Base-by-base conservation (phyloP, 345 rosid species). In the Nasturtium officinale region DNA sequence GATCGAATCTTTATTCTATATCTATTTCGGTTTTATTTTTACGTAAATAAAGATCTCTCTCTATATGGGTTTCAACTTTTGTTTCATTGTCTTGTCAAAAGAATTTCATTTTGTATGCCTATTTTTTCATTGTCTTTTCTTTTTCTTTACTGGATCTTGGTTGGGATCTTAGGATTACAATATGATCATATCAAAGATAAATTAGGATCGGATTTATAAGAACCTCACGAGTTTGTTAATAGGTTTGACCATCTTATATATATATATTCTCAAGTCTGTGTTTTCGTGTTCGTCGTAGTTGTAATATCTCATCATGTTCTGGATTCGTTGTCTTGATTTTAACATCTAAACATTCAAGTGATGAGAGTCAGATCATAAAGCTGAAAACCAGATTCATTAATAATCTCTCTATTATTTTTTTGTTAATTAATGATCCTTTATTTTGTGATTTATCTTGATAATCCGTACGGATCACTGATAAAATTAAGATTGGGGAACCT, bases 221-320 rank as follows among this genome's bases (percentile, higher is more conserved):
- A 65, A 28, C 51, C 18, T 52, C 25, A 53, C 42, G 52, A 42
- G 29, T 26, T 52, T 63, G 35, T 54, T 54, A 21, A 29, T 73
- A 21, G 50, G 65, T 74, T 56, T 65, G 67, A 35, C 59, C 52
- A 43, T 30, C 46, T 58, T 74, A n/a, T n/a, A n/a, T n/a, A n/a
- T n/a, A n/a, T n/a, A n/a, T n/a, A 26, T 25, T 47, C 33, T 65
- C 40, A 46, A 64, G 32, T 25, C 17, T 47, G 29, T 47, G 38
- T 35, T 46, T 42, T 62, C 35, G 16, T 25, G 37, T 45, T 63
- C 16, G 6, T 43, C 18, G 15, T 61, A 25, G 13, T n/a, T 61
- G 6, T 29, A 6, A 35, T 9, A 30, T n/a, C 33, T 54, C 21
- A 55, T n/a, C 37, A 71, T 72, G 12, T 61, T 61, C 35, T 71